A percentile compares a stretch with the other conserved stretches of the same genome.
phyloP scores from a whole-genome alignment of 495 filamentous ascomycete species.

The Penicillium cinerascens region DNA sequence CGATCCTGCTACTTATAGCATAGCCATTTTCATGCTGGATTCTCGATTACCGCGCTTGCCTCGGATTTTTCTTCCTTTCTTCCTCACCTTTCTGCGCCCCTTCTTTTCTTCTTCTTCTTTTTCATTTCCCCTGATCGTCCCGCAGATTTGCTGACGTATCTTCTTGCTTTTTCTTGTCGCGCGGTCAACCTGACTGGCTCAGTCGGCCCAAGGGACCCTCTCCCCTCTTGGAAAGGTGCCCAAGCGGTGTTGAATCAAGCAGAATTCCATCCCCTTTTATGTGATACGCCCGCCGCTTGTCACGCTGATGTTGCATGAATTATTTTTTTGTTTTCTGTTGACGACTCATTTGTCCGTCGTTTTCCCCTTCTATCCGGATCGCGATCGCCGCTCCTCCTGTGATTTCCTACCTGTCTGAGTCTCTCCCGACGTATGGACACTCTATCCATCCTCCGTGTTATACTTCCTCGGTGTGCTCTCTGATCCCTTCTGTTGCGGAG shows the following conservation, averaged over 20 bases:
- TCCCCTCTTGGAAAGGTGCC: slow-evolving; percentile 3
- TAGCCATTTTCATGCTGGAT: slow-evolving; percentile 15
- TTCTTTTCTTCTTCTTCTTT: slow-evolving; percentile 2
- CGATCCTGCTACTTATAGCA: slow-evolving; percentile 14
- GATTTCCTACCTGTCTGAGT: background rate
- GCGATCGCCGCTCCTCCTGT: slow-evolving; percentile 2
- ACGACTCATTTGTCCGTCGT: slow-evolving; percentile 5
- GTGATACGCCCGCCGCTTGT: slow-evolving; percentile 16
- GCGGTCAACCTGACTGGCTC: slow-evolving; percentile 67
- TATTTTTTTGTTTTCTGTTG: slow-evolving; percentile 11
- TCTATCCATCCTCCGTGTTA: no score
- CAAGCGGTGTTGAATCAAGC: slow-evolving; percentile 16
- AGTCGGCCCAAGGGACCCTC: slow-evolving; percentile 16
- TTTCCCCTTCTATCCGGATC: background rate
- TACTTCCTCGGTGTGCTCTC: background rate
- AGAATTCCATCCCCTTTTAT: slow-evolving; percentile 19
- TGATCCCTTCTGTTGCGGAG: slow-evolving; percentile 12
- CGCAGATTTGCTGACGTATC: slow-evolving; percentile 19
- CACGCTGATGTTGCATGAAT: slow-evolving; percentile 20
- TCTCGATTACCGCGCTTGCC: slow-evolving; percentile 25
- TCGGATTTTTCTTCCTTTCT: slow-evolving; percentile 6
- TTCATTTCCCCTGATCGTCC: slow-evolving; percentile 2
- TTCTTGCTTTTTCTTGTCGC: slow-evolving; percentile 14
- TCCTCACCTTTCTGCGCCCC: slow-evolving; percentile 2
- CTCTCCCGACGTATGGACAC: slow-evolving; percentile 24